Percentiles rank a stretch among this genome's conserved stretches.
Conservation (phyloP, 306 rosid species). For the Rosa chinensis region DNA sequence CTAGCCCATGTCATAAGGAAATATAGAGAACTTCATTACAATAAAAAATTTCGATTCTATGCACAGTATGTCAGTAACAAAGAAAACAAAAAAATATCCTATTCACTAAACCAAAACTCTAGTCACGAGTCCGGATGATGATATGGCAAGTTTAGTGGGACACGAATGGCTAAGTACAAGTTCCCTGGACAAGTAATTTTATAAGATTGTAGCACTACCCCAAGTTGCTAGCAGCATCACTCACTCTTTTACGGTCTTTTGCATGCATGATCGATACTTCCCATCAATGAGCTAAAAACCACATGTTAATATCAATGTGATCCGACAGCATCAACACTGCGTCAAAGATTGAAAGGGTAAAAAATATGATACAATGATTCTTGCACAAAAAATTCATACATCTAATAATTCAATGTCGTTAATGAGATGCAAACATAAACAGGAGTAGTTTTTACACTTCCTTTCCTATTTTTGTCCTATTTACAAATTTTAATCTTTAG, state of each 20-base stretch:
- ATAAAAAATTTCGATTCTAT: too few species aligned
- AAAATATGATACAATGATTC: background rate
- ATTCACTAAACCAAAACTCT: too few species aligned
- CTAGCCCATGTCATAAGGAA: background rate
- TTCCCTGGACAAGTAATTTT: background rate
- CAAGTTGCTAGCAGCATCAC: background rate
- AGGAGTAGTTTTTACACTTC: background rate
- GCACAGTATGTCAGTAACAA: background rate
- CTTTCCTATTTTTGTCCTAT: background rate
- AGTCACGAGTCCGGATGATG: background rate
- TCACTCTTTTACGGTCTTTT: background rate
- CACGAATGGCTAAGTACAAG: background rate
- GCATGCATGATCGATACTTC: conserved; percentile 3
- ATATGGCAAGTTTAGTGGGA: background rate
- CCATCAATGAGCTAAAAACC: background rate
- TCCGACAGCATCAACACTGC: background rate
- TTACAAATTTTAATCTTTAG: too few species aligned
- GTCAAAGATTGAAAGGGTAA: background rate
- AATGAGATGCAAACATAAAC: background rate
- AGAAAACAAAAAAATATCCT: too few species aligned
- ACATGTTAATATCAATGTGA: background rate
- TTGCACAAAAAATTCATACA: background rate
- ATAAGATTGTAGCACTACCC: background rate
- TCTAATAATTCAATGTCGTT: background rate
- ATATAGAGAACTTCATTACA: background rate